Evolutionary conservation across 2,329 filamentous ascomycete genomes (phyloP).

Genomic region (Ceratocystis alfenasii): DNA sequence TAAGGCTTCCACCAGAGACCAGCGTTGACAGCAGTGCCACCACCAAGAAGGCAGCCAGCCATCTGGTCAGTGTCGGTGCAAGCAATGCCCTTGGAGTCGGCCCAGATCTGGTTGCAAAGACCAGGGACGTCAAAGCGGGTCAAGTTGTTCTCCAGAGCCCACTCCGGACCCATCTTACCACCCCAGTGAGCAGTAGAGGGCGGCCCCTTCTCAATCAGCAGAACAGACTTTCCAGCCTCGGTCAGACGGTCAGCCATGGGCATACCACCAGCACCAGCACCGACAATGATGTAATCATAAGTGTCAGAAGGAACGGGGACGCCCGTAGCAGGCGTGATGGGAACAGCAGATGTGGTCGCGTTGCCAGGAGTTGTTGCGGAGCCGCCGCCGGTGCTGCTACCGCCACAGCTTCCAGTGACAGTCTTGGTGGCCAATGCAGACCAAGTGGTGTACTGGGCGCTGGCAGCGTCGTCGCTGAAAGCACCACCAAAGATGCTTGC

Average conservation of each 20-base stretch:
- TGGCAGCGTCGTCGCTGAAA: slow-evolving; percentile 27
- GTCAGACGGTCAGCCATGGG: slow-evolving; percentile 45
- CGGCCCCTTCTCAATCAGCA: slow-evolving; percentile 50
- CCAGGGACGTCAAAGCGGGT: slow-evolving; percentile 62
- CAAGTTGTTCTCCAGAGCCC: slow-evolving; percentile 49
- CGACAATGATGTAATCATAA: slow-evolving; percentile 52
- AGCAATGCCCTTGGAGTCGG: slow-evolving; percentile 49
- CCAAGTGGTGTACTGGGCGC: slow-evolving; percentile 32
- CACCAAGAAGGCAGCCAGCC: slow-evolving; percentile 60
- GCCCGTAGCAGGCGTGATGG: slow-evolving; percentile 27
- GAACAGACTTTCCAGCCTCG: slow-evolving; percentile 51
- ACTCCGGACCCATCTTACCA: slow-evolving; percentile 47
- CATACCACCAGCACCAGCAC: slow-evolving; percentile 50
- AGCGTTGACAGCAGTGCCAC: slow-evolving; percentile 54
- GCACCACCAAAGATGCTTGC: slow-evolving; percentile 34
- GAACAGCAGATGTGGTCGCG: slow-evolving; percentile 18
- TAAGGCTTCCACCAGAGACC: slow-evolving; percentile 59
- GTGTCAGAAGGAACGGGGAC: slow-evolving; percentile 17
- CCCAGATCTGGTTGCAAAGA: slow-evolving; percentile 59
- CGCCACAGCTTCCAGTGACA: slow-evolving; percentile 29
- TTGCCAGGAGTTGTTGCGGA: slow-evolving; percentile 24
- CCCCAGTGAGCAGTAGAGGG: slow-evolving; percentile 54
- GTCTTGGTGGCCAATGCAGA: slow-evolving; percentile 35
- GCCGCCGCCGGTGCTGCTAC: neutral
- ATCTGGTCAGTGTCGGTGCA: slow-evolving; percentile 61